phyloP scores from a whole-genome alignment of 192 early-diverging fungal genomes.

The Irineochytrium annulatum region DNA sequence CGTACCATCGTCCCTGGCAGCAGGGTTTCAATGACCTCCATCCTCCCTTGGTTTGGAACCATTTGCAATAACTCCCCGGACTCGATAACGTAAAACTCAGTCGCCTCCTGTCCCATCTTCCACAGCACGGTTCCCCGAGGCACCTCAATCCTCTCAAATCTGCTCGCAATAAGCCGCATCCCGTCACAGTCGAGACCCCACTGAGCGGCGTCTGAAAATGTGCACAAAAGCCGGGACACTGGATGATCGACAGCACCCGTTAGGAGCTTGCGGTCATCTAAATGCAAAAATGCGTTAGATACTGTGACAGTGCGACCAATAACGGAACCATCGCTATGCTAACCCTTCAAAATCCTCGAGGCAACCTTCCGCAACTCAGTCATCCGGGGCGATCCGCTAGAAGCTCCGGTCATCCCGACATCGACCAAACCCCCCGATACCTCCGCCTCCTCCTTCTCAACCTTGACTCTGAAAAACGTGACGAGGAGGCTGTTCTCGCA shows the following conservation, averaged over 20 bases:
- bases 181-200: not conserved
- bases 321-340: too few species aligned
- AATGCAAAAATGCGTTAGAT: too few species aligned
- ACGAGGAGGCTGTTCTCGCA: slow-evolving; percentile 86
- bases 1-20: slow-evolving; percentile 82
- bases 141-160: slow-evolving; percentile 59
- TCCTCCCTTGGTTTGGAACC: slow-evolving; percentile 32
- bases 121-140: slow-evolving; percentile 61
- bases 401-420: not conserved
- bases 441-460: slow-evolving; percentile 22
- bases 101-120: slow-evolving; percentile 51
- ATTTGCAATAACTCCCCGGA: slow-evolving; percentile 62
- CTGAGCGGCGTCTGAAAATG: slow-evolving; percentile 3
- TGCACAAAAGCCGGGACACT: not conserved
- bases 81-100: slow-evolving; percentile 74
- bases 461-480: slow-evolving; percentile 54
- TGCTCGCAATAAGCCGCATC: slow-evolving; percentile 1
- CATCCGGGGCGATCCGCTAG: slow-evolving; percentile 27
- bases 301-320: too few species aligned
- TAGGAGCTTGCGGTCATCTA: slow-evolving; percentile 1
- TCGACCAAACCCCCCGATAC: slow-evolving; percentile 13
- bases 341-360: slow-evolving; percentile 21
- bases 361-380: slow-evolving; percentile 23
- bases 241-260: not conserved
- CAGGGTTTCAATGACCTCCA: slow-evolving; percentile 70